These are phyloP conservation scores for Brachypodium distachyon DNA, from an alignment of 202 grass and related monocot species.

Conservation along the genomic window DNA sequence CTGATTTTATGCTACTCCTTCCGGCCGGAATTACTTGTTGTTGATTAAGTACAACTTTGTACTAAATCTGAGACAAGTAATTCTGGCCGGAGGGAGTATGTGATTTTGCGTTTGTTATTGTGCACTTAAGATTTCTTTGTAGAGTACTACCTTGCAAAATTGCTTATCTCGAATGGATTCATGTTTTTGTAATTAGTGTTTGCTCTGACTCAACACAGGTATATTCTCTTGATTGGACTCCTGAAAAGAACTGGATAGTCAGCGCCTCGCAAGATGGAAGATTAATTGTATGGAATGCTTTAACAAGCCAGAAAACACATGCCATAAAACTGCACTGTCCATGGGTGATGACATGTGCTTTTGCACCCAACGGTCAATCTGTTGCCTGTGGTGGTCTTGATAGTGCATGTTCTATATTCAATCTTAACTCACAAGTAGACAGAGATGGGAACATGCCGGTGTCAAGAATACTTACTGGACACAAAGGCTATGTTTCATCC, in stretches of 20 bases:
- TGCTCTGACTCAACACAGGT: slow-evolving; percentile 46
- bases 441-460: slow-evolving; percentile 87
- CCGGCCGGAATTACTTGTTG: no score
- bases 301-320: slow-evolving; percentile 99
- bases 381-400: slow-evolving; percentile 98
- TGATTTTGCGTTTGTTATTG: not conserved
- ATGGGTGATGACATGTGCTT: slow-evolving; percentile 96
- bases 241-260: slow-evolving; percentile 98
- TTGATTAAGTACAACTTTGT: no score
- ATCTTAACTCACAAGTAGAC: slow-evolving; percentile 82
- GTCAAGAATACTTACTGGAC: slow-evolving; percentile 78
- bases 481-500: slow-evolving; percentile 94
- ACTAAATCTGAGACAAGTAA: no score
- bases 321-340: slow-evolving; percentile 93
- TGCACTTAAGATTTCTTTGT: not conserved
- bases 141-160: not conserved
- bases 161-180: not conserved
- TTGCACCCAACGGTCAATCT: slow-evolving; percentile 88
- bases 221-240: slow-evolving; percentile 97
- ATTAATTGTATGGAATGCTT: slow-evolving; percentile 98
- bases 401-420: slow-evolving; percentile 98
- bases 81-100: no score
- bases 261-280: slow-evolving; percentile 91
- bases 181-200: slow-evolving; percentile 13
- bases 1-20: not conserved